Conservation (phyloP, 176 grass and related monocot species). For the Pontederia paniculata region DNA sequence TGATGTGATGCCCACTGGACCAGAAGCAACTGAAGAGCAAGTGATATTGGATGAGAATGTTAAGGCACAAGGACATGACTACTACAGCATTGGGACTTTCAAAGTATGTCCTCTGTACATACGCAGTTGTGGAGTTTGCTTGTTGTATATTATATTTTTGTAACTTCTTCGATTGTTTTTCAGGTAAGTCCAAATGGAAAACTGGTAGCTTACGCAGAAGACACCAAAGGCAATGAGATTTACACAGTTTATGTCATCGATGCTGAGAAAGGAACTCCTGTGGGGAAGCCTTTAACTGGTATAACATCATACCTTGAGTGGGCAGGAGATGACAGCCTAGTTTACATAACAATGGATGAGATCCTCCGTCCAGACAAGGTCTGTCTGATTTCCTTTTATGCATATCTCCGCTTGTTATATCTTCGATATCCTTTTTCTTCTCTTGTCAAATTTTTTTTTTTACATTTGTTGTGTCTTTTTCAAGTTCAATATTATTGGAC, state of each 20-base stretch:
- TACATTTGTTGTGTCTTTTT: too few relatives aligned
- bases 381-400: neutral
- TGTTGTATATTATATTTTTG: neutral
- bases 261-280: slow-evolving; percentile 37
- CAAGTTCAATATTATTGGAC: too few relatives aligned
- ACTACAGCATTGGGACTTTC: slow-evolving; percentile 67
- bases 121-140: neutral
- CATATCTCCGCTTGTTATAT: neutral
- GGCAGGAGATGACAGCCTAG: slow-evolving; percentile 62
- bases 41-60: slow-evolving; percentile 87
- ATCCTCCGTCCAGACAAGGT: slow-evolving; percentile 89
- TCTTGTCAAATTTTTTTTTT: neutral
- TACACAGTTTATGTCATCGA: slow-evolving; percentile 76
- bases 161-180: slow-evolving; percentile 8
- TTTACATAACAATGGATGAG: slow-evolving; percentile 80
- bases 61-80: slow-evolving; percentile 48
- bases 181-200: slow-evolving; percentile 82
- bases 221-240: slow-evolving; percentile 81
- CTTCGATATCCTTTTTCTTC: neutral
- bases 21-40: slow-evolving; percentile 55
- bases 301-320: slow-evolving; percentile 71
- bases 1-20: slow-evolving; percentile 59
- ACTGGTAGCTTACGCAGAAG: slow-evolving; percentile 73
- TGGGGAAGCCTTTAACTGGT: slow-evolving; percentile 51
- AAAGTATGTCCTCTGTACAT: slow-evolving; percentile 26